Percentiles rank a stretch among this genome's conserved stretches.
Conservation (phyloP, 2,329 filamentous ascomycete genomes). For the Ceratocystiopsis sp. region DNA sequence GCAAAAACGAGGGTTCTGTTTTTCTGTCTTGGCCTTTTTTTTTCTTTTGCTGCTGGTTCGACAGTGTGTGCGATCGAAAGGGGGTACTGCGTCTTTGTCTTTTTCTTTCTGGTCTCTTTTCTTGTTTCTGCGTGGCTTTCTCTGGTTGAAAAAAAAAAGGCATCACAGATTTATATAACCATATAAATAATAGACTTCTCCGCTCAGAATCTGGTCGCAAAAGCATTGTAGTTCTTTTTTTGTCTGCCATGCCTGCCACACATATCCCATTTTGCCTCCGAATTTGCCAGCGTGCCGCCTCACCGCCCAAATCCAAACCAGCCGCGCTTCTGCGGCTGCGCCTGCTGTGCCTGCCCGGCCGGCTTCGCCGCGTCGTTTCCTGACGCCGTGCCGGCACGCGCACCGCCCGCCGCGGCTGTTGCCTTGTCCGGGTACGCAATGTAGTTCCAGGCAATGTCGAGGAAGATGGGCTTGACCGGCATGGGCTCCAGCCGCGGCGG, state of each 20-base stretch:
- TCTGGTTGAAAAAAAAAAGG: too few relatives aligned
- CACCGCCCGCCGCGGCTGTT: slow-evolving; percentile 9
- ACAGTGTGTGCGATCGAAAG: too few relatives aligned
- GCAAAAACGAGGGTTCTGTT: too few relatives aligned
- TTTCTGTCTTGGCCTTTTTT: too few relatives aligned
- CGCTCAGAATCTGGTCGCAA: too few relatives aligned
- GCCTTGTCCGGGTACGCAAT: slow-evolving; percentile 68
- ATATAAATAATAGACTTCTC: not conserved
- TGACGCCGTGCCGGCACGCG: slow-evolving; percentile 8
- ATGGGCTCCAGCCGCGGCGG: slow-evolving; percentile 70
- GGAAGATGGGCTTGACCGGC: slow-evolving; percentile 86
- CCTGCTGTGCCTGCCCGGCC: slow-evolving; percentile 17
- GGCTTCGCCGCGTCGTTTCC: slow-evolving; percentile 13
- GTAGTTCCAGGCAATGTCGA: slow-evolving; percentile 96
- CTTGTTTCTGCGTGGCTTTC: too few relatives aligned
- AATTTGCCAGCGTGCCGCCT: too few relatives aligned
- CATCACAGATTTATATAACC: too few relatives aligned
- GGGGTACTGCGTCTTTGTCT: too few relatives aligned
- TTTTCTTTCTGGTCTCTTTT: too few relatives aligned
- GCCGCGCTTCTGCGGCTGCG: slow-evolving; percentile 40
- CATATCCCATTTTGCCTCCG: slow-evolving; percentile 2
- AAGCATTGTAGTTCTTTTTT: not conserved
- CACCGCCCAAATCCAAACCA: slow-evolving; percentile 60
- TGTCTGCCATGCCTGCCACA: not conserved
- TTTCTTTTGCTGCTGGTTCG: too few relatives aligned